Base-by-base conservation (phyloP, 2,329 filamentous ascomycete species). In the Penicillium sp. region DNA sequence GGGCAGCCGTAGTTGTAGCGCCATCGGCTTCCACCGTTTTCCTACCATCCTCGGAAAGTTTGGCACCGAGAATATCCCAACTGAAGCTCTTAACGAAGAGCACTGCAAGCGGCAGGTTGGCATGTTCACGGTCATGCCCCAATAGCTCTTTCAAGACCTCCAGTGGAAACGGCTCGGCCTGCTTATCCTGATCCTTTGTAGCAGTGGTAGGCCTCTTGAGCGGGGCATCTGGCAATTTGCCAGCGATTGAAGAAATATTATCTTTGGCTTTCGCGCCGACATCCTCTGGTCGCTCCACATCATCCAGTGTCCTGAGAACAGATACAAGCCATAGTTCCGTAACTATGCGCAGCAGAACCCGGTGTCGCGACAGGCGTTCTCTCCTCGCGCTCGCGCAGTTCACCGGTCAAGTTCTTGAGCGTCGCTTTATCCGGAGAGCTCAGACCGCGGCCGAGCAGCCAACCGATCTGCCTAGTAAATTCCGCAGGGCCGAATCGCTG, bases 61-160 rank as follows among this genome's bases (percentile, higher is more conserved):
- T 89, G 22, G 90, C 81, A 2, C 93, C 93, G 11, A 98, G 73
- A 28, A 97, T 81, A 70, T 98, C 94, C 90, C 91, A 98, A 53
- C 86, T 85, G 61, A 97, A 98, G 14, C 87, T 85, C 72, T 96
- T 98, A 56, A 95, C 90, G 63, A 98, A 98, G 11, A 95, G 79
- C 42, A 97, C 93, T 5, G 96, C 85, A 37, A 98, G 74, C 1
- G 93, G 89, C 35, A 98, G 72, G 63, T 97, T 98, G 45, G 82
- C 76, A 63, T 97, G 93, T 58, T 98, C 91, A 45, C 89, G 82
- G 66, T 98, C 93, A 64, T 97, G 85, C 6, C 90, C 89, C 13
- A 98, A 78, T 55, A 98, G 79, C 65, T 98, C 94, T 71, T 98
- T 98, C 32, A 98, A 74, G n/a, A 97, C 91, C 67, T 98, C 93